Conservation (phyloP, 345 rosid genomes). For the Hevea brasiliensis region DNA sequence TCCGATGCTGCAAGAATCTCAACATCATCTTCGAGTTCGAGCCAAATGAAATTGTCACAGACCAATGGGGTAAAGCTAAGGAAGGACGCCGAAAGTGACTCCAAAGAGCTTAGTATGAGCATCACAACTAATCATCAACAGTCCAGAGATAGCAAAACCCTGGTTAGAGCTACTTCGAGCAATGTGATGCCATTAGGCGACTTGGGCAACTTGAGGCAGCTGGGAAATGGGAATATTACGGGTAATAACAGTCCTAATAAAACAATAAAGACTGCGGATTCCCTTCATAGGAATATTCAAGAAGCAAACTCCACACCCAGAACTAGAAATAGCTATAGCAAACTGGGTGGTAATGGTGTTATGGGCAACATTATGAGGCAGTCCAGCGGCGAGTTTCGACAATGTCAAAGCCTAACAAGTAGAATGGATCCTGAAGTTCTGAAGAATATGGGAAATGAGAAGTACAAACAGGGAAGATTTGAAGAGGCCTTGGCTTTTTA, state of each 20-base stretch:
- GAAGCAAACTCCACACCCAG: slow-evolving; percentile 24
- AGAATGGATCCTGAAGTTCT: slow-evolving; percentile 58
- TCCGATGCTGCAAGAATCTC: slow-evolving; percentile 45
- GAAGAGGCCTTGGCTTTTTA: slow-evolving; percentile 73
- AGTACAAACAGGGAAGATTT: slow-evolving; percentile 66
- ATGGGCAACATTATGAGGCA: slow-evolving; percentile 78
- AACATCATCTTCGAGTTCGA: slow-evolving; percentile 39
- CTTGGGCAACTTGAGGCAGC: slow-evolving; percentile 45
- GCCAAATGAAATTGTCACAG: not conserved
- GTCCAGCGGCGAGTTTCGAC: slow-evolving; percentile 34
- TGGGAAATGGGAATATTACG: slow-evolving; percentile 9
- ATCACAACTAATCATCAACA: slow-evolving; percentile 5
- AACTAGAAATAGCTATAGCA: slow-evolving; percentile 29
- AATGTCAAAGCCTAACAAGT: slow-evolving; percentile 21
- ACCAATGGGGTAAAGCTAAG: not conserved
- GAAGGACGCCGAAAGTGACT: slow-evolving; percentile 11
- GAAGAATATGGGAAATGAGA: slow-evolving; percentile 76
- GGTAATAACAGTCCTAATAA: slow-evolving; percentile 31
- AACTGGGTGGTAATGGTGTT: slow-evolving; percentile 36
- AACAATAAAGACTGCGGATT: slow-evolving; percentile 30
- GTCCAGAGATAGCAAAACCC: slow-evolving; percentile 28
- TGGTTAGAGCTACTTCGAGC: slow-evolving; percentile 40
- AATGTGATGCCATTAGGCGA: slow-evolving; percentile 32
- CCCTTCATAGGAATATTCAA: slow-evolving; percentile 18
- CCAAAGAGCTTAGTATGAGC: slow-evolving; percentile 28